A percentile compares a stretch with the other conserved stretches of the same genome.
These are phyloP conservation scores for Pseudogymnoascus sp. DNA, from an alignment of 2,329 filamentous ascomycete species.

Conservation along the genomic window DNA sequence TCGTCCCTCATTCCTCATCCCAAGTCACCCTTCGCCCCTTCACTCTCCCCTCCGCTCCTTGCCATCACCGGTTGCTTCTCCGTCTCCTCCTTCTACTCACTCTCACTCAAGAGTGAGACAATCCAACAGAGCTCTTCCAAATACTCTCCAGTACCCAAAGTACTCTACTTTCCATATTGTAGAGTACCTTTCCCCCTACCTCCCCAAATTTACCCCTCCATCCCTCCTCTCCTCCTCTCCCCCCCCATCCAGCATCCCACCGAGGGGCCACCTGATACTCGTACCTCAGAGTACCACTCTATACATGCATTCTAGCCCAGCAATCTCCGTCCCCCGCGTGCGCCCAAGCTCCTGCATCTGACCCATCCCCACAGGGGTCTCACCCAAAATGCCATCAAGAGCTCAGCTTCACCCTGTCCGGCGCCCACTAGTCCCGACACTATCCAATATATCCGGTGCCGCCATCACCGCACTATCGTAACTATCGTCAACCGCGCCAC, in stretches of 20 bases:
- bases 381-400: constrained; percentile 4
- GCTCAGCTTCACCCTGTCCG: constrained; percentile 1
- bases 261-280: constrained; percentile 1
- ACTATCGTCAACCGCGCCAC: constrained; percentile 2
- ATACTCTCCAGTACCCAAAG: background rate
- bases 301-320: background rate
- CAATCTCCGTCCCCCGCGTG: constrained; percentile 6
- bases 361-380: constrained; percentile 1
- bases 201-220: background rate
- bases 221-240: background rate
- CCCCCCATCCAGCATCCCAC: background rate
- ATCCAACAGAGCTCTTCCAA: background rate
- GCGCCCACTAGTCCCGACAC: background rate
- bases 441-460: constrained; percentile 4
- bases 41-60: background rate
- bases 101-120: background rate
- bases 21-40: background rate
- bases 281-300: background rate
- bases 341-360: constrained; percentile 2
- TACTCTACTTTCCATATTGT: background rate
- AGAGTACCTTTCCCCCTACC: background rate
- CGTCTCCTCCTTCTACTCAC: background rate
- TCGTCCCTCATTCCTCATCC: background rate
- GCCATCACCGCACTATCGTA: background rate
- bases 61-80: background rate